Evolutionary conservation across 1,284 basidiomycete species (phyloP).

Genomic region (Cutaneotrichosporon sp.): DNA sequence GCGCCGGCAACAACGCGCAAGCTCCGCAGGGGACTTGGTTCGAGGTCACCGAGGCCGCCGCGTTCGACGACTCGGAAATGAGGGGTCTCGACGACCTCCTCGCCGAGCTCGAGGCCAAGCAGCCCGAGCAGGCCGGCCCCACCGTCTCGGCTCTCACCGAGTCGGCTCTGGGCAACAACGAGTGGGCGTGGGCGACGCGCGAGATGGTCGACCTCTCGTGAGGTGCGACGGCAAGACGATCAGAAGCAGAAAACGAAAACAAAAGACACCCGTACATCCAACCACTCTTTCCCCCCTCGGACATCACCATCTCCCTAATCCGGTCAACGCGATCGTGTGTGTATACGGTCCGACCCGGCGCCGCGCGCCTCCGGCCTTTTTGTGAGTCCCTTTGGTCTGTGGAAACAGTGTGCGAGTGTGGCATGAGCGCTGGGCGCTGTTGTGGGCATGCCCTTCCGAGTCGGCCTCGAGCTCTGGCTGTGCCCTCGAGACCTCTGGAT

Average conservation of each 20-base stretch:
- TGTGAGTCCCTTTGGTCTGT: slow-evolving; percentile 19
- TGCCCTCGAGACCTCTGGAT: slow-evolving; percentile 11
- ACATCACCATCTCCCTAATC: neutral
- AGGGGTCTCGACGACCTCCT: slow-evolving; percentile 23
- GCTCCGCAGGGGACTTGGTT: slow-evolving; percentile 23
- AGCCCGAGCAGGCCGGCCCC: slow-evolving; percentile 17
- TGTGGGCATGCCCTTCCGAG: neutral
- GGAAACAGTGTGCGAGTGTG: slow-evolving; percentile 5
- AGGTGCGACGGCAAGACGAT: slow-evolving; percentile 8
- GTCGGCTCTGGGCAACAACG: slow-evolving; percentile 14
- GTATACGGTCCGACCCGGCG: slow-evolving; percentile 1
- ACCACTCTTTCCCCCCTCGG: neutral
- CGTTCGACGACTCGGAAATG: slow-evolving; percentile 30
- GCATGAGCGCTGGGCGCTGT: neutral
- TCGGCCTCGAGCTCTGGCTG: neutral
- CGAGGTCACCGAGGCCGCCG: slow-evolving; percentile 25
- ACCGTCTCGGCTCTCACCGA: slow-evolving; percentile 13
- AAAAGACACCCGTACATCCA: slow-evolving; percentile 4
- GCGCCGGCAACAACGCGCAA: slow-evolving; percentile 10
- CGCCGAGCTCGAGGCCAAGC: slow-evolving; percentile 27
- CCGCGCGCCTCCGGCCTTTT: neutral
- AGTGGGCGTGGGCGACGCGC: slow-evolving; percentile 28
- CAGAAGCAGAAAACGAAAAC: slow-evolving; percentile 9
- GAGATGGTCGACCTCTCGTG: slow-evolving; percentile 24
- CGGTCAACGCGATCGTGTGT: slow-evolving; percentile 6